Percentiles rank a stretch among this genome's conserved stretches.
These are phyloP conservation scores for Spirogloea muscicola DNA, from an alignment of 139 green algal genomes.

Conservation along the genomic window DNA sequence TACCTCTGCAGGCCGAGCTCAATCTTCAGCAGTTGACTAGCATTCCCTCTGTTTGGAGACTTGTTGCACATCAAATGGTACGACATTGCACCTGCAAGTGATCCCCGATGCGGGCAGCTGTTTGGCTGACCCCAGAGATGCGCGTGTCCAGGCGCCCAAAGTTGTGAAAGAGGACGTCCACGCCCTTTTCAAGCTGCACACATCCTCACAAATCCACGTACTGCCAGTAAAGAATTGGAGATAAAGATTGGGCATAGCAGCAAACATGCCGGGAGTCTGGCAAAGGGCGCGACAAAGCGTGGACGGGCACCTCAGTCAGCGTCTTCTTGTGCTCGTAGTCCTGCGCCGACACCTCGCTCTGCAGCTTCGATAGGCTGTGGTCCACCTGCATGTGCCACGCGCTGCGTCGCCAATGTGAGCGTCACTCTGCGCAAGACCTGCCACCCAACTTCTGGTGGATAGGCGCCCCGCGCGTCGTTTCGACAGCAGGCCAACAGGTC, in stretches of 20 bases:
- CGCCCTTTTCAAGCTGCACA: slow-evolving; percentile 32
- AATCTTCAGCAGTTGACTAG: background rate
- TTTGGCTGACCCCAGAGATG: slow-evolving; percentile 35
- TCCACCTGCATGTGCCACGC: slow-evolving; percentile 11
- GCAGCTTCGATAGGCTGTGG: slow-evolving; percentile 9
- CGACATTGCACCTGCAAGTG: slow-evolving; percentile 34
- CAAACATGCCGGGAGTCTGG: background rate
- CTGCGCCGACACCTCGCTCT: slow-evolving; percentile 22
- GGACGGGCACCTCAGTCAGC: background rate
- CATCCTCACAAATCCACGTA: background rate
- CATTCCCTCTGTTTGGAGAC: background rate
- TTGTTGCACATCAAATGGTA: background rate
- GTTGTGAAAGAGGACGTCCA: slow-evolving; percentile 30
- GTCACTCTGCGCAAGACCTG: background rate
- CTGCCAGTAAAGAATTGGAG: background rate
- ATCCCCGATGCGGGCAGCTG: slow-evolving; percentile 39
- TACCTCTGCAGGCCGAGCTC: background rate
- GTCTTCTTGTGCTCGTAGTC: slow-evolving; percentile 36
- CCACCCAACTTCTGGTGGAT: background rate
- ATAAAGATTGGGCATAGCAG: background rate
- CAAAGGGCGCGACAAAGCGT: background rate
- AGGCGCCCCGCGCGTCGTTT: background rate
- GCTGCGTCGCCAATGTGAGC: background rate
- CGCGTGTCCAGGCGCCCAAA: slow-evolving; percentile 38
- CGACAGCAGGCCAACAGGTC: background rate